Evolutionary conservation across 352 stramenopile genomes (phyloP).

Genomic region (Phytopythium boreale): DNA sequence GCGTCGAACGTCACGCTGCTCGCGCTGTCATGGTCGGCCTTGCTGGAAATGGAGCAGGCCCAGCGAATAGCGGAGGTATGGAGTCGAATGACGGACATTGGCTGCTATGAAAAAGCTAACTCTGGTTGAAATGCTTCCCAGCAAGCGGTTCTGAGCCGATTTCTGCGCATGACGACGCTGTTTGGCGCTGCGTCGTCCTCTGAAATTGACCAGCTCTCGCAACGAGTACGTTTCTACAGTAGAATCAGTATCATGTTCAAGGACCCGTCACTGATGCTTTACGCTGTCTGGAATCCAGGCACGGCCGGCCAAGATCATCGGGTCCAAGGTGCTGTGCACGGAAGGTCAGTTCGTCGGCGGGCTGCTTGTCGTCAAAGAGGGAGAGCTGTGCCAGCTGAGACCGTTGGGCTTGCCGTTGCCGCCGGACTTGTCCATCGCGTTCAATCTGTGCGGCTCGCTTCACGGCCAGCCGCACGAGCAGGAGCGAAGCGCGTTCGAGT

Average conservation of each 20-base stretch:
- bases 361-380: constrained; percentile 45
- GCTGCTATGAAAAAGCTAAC: neutral
- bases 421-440: constrained; percentile 44
- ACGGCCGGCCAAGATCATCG: constrained; percentile 38
- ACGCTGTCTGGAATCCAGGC: constrained; percentile 15
- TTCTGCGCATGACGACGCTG: constrained; percentile 35
- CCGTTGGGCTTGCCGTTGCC: constrained; percentile 35
- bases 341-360: constrained; percentile 57
- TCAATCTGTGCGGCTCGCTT: constrained; percentile 46
- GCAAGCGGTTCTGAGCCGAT: constrained; percentile 27
- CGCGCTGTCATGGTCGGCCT: constrained; percentile 30
- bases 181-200: constrained; percentile 27
- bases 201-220: constrained; percentile 29
- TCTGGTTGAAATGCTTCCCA: constrained; percentile 7
- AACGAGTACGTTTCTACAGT: constrained; percentile 19
- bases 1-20: constrained; percentile 8
- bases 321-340: constrained; percentile 48
- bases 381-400: constrained; percentile 43
- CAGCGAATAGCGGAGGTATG: constrained; percentile 29
- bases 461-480: constrained; percentile 16
- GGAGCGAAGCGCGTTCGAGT: constrained; percentile 28
- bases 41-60: constrained; percentile 20
- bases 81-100: neutral
- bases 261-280: neutral
- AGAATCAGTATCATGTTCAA: neutral